Conservation (phyloP, 2,329 filamentous ascomycete species). For the Laburnicola sp. region DNA sequence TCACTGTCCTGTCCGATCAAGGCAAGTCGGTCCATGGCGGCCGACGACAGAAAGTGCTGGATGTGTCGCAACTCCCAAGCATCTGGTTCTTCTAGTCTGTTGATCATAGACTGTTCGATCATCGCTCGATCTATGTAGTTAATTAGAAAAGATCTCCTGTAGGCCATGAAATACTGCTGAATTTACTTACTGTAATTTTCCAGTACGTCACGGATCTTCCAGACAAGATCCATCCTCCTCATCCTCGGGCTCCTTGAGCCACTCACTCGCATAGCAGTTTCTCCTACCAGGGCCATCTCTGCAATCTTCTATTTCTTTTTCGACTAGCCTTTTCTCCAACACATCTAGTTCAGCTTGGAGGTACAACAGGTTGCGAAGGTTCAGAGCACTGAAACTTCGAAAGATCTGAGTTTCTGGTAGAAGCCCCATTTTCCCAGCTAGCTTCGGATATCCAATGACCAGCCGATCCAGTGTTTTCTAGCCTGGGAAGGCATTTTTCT, state of each 20-base stretch:
- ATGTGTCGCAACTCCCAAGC: background rate
- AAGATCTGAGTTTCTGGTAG: conserved; percentile 18
- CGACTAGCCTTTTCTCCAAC: conserved; percentile 1
- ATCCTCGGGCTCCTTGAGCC: background rate
- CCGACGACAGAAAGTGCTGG: background rate
- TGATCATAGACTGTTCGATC: background rate
- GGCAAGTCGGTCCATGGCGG: no score
- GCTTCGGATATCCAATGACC: conserved; percentile 16
- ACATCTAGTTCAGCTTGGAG: conserved; percentile 14
- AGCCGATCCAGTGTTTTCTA: no score
- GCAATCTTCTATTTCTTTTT: background rate
- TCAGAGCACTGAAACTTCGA: conserved; percentile 12
- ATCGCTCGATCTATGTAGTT: background rate
- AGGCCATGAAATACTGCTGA: background rate
- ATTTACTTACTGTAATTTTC: background rate
- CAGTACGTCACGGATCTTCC: background rate
- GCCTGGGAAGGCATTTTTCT: no score
- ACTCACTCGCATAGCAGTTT: background rate
- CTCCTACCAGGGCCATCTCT: background rate
- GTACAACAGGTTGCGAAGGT: conserved; percentile 14
- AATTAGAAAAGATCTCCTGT: background rate
- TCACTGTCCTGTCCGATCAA: background rate
- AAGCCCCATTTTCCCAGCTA: conserved; percentile 14
- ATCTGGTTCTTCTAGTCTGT: background rate
- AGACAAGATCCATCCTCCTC: background rate